Base-by-base conservation (phyloP, 2,329 filamentous ascomycete genomes). In the Pseudofabraea citricarpa region DNA sequence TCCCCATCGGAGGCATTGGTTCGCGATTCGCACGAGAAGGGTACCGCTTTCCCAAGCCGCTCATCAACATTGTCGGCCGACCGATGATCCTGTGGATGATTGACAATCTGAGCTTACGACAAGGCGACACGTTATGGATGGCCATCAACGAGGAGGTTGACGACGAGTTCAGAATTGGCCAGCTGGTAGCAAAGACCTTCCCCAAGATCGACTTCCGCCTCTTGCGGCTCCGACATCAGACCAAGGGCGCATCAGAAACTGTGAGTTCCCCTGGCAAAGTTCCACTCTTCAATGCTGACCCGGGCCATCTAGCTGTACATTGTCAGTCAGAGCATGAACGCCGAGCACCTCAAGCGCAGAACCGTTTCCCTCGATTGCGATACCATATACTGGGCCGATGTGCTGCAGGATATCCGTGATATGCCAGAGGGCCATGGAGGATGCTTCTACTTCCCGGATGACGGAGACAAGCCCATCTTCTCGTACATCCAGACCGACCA, bases 311-410 rank as follows among this genome's bases (percentile, higher is more conserved):
- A 58, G 56, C 54, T 61, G 10, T 60, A 56, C 47, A 52, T 60
- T 32, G 53, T 59, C 24, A 54, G 50, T 19, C 58, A 59, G 41
- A 60, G 57, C 44, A 60, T 60, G 56, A 51, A 50, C n/a, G 51
- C 48, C 37, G 50, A 58, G 37, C 49, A 60, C 32, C 53, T 61
- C 36, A 39, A 46, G 21, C 49, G 57, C 36, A 52, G 50, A 43
- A 60, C 57, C 4, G 53, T 61, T 15, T 60, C 58, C 8, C 55
- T 61, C 32, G 59, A 61, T 44, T 61, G 59, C 48, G 59, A 62
- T n/a, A 62, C 58, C 29, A 59, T 62, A 44, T 61, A 61, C 51
- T 62, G 57, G 59, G 54, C 51, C 29, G 58, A 62, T 27, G 49
- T 62, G 22, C 55, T 62, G 3, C 45, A 53, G 29, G 40, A 56